Evolutionary conservation across 805 yeast genomes (phyloP), one percentile per base, ranked within the genome.

Genomic region (Candida xiaguanensis): DNA sequence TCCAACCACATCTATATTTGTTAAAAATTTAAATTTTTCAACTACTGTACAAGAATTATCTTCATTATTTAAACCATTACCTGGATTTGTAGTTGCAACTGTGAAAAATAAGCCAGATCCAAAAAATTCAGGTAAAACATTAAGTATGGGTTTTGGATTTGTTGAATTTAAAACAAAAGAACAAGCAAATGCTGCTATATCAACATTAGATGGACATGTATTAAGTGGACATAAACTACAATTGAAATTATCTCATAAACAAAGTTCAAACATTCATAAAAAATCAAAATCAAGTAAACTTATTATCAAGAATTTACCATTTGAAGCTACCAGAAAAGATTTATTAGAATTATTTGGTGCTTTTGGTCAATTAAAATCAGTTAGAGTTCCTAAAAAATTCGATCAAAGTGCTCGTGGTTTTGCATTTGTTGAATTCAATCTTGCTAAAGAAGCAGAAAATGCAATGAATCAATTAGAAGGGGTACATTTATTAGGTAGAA

Each of bases 141-240:
- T 80, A 43, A 88, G 96, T 51, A 93, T 93, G 99, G 99, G 99
- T 15, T 93, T 89, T 55, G 99, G 99, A 1, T 93, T 93, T 65
- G 96, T 78, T 11, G 99, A 93, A 63, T 93, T 88, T 62, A 78
- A 70, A 49, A 77, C 90, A 1, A 78, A 77, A 48, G 86, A 80
- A 28, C 80, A 84, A 52, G 99, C 99, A 0, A 71, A 77, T 29
- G 70, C 75, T 9, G 98, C 96, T 5, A 78, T 88, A 34, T 59
- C 71, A 24, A 73, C 82, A 0, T 64, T 88, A 67, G 86, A 90
- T 59, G 95, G 87, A 3, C 73, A 78, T 38, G 78, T 78, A 2
- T 71, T 93, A 40, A 95, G 87, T 57, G 97, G 96, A 2, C 99
- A 93, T 61, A 85, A 79, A 50, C 70, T 93, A 34, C 95, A 88